phyloP scores from a whole-genome alignment of 352 stramenopile genomes.

The Albugo candida region DNA sequence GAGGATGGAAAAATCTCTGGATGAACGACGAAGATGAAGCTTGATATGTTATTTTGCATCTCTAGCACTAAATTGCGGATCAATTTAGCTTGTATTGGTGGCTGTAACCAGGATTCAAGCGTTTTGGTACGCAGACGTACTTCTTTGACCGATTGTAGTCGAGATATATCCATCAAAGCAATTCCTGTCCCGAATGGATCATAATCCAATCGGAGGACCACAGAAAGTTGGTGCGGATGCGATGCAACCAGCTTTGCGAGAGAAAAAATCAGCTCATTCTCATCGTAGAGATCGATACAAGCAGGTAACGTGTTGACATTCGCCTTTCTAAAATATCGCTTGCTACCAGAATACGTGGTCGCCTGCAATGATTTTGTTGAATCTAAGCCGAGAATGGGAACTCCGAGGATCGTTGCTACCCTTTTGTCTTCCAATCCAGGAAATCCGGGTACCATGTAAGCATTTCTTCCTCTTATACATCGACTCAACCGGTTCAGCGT shows the following conservation, averaged over 20 bases:
- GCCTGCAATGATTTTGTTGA: constrained; percentile 25
- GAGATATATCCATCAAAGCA: constrained; percentile 42
- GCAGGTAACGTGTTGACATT: constrained; percentile 75
- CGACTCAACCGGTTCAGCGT: constrained; percentile 46
- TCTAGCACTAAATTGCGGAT: constrained; percentile 31
- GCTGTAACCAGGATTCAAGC: constrained; percentile 50
- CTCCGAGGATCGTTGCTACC: constrained; percentile 49
- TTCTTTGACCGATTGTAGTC: constrained; percentile 29
- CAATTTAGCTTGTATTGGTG: constrained; percentile 33
- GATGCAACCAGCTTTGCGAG: constrained; percentile 73
- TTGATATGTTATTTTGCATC: constrained; percentile 23
- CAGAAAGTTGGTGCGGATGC: constrained; percentile 57
- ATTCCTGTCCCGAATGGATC: constrained; percentile 44
- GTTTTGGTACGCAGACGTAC: constrained; percentile 41
- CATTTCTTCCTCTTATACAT: constrained; percentile 32
- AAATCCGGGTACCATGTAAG: constrained; percentile 57
- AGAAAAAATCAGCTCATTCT: constrained; percentile 64
- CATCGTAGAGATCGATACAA: constrained; percentile 78
- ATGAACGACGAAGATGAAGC: constrained; percentile 10
- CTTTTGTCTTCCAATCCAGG: constrained; percentile 61
- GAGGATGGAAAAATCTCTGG: constrained; percentile 43
- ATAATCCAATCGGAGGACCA: constrained; percentile 70
- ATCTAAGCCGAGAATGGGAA: constrained; percentile 54
- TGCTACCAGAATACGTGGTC: constrained; percentile 56
- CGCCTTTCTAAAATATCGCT: constrained; percentile 59